Evolutionary conservation across 176 grass and related monocot genomes (phyloP), one percentile per base, ranked within the genome.

Genomic region (Avena insularis): DNA sequence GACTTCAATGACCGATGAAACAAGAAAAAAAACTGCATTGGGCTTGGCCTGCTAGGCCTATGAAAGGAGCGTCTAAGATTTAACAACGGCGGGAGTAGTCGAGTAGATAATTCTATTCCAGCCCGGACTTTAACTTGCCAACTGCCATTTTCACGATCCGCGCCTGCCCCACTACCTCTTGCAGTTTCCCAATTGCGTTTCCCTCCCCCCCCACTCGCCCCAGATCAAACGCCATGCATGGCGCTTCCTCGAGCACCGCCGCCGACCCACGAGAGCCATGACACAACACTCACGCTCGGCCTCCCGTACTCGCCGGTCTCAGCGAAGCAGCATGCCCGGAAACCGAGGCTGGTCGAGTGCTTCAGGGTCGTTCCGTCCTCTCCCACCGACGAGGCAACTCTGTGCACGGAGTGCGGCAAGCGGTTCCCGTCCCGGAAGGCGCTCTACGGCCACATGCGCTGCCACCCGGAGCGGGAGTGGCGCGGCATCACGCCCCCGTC

Each of bases 361-460:
- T 12, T 5, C 25, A 33, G 25, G 64, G 74, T 38, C 25, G 61
- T 67, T 36, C 77, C 63, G 23, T n/a, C 43, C 5, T 58, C 85
- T 36, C 79, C 29, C n/a, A 33, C 45, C 6, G 80, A 9, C 49
- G 79, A 82, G 0, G 36, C 83, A 43, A 69, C 69, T 51, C 80
- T 69, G 21, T 97, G 95, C 73, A 83, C 65, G 10, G 90, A 90
- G 65, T 97, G 95, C 81, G 79, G 65, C 9, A 93, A 78, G 92
- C 59, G 0, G 35, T 97, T 92, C 88, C 29, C 25, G 10, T 91
- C 92, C 5, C 25, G 33, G 56, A 94, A 97, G 88, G 92, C 95
- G 20, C 86, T 97, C 31, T 86, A 78, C 47, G 95, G 92, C n/a
- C 95, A 97, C 86, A 94, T 97, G 95, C 75, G 95, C 0, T 89